Base-by-base conservation (phyloP, 345 rosid genomes). In the Hypericum perforatum region DNA sequence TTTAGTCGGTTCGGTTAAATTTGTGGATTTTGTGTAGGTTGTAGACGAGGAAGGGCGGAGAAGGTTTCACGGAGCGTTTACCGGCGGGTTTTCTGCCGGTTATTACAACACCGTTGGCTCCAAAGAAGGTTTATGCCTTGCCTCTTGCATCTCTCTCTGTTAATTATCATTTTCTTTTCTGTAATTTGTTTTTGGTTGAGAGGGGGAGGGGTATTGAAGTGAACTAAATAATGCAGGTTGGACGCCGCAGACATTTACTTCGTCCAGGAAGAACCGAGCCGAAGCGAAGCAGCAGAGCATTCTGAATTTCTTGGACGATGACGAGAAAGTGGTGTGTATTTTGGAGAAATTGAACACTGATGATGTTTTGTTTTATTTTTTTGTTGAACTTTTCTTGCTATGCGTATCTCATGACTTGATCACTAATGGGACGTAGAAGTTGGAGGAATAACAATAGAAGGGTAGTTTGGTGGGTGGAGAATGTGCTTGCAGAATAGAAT, bases 61-160 rank as follows among this genome's bases (percentile, higher is more conserved):
- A 72, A 85, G 95, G 66, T 85, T 92, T 67, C 96, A 92, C 70
- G 98, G 98, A 53, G 98, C 98, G 47, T 92, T 85, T 82, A 83
- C 94, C 1, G 98, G 96, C 51, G 98, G 98, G 58, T 92, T 56
- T 62, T 85, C 98, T 61, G 91, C 98, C 73, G 95, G 98, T 52
- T 92, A 83, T 74, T 92, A 79, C 58, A 88, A 92, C 64, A 81
- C 96, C 16, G 95, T 68, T 58, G 96, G 96, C 14, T 80, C 96
- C 15, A 88, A 85, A 81, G 98, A 92, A 61, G 96, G 96, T 88
- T 70, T 63, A 16, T 1, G 11, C 41, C 48, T 29, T 22, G 32
- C 32, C 32, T 22, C 32, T 22, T 22, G 32, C 32, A 22, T 22
- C 13, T 38, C 57, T 6, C 53, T 7, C 16, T 59, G 55, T 6